Evolutionary conservation across 1,139 yeast genomes (phyloP), one percentile per base, ranked within the genome.

Genomic region (Taphrina deformans): DNA sequence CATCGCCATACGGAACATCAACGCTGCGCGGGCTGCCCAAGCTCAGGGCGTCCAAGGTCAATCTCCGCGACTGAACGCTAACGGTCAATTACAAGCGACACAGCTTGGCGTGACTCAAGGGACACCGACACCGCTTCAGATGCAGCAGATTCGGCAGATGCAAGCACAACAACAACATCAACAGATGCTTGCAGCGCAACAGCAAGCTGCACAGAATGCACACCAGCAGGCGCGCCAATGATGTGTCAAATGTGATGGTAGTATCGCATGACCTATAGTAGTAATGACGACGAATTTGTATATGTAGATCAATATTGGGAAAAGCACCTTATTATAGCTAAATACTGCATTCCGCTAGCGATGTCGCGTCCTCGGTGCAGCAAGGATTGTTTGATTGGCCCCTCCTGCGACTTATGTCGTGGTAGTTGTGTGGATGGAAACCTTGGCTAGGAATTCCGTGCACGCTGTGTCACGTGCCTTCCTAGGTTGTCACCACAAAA

Each of bases 121-220:
- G 26, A 53, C 63, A 10, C 55, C 63, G 27, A 50, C 63, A 33
- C 55, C 53, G 16, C n/a, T 41, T 33, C 67, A 40, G 58, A 45
- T 52, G 67, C 65, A 45, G 58, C 65, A 31, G 55, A 52, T 52
- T 29, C 24, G 55, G 24, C 65, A 60, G 56, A 53, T 53, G 50
- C 67, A 65, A 24, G 52, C 65, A 33, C 65, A 52, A 29, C 61
- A 53, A 18, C 65, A 65, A 48, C 66, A 55, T 31, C 55, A 59
- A 41, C 58, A 53, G n/a, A 38, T 53, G 46, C 31, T 53, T n/a
- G 48, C 48, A 12, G 58, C 58, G 31, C 58, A 53, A 24, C 58
- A 53, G 24, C 58, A 53, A 24, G 58, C 58, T 12, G 48, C 48
- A 7, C 58, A 53, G 24, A 53, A 24, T 38, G 48, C 48, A 9